Evolutionary conservation across 176 grass and related monocot species (phyloP).

Genomic region (Areca catechu): DNA sequence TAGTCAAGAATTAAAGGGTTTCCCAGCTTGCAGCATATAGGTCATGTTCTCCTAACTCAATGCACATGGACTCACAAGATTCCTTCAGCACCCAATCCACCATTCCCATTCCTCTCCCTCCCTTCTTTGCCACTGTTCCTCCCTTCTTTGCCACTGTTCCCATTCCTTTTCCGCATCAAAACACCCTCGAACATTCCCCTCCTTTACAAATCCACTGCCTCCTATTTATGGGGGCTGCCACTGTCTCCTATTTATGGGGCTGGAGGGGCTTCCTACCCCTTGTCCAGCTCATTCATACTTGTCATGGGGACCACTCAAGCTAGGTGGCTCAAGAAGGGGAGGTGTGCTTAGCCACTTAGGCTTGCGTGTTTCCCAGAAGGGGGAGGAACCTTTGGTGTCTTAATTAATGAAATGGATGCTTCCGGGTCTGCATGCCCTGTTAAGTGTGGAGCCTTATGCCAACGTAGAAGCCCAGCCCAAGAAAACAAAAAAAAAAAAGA

Average conservation of each 20-base stretch:
- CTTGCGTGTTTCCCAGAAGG: slow-evolving; percentile 27
- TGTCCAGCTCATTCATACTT: slow-evolving; percentile 18
- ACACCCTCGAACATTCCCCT: slow-evolving; percentile 56
- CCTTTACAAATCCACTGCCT: not conserved
- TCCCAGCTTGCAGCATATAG: too few species aligned
- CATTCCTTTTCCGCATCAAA: slow-evolving; percentile 30
- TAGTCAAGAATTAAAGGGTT: too few species aligned
- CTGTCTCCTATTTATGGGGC: too few species aligned
- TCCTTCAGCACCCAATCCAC: not conserved
- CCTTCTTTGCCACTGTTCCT: not conserved
- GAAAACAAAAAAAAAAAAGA: too few species aligned
- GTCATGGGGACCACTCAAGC: too few species aligned
- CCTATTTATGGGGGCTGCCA: too few species aligned
- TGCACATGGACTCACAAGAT: slow-evolving; percentile 42
- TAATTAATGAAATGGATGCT: slow-evolving; percentile 14
- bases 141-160: not conserved
- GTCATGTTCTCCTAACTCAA: too few species aligned
- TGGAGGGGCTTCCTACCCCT: slow-evolving; percentile 1
- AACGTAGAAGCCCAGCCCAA: too few species aligned
- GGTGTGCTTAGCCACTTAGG: not conserved
- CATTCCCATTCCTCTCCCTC: not conserved
- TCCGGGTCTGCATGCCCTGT: not conserved
- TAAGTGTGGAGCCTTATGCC: too few species aligned
- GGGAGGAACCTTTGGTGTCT: slow-evolving; percentile 3
- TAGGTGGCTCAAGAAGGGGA: too few species aligned